Conservation (phyloP, 1,284 basidiomycete genomes). For the Cryptococcus wingfieldii region DNA sequence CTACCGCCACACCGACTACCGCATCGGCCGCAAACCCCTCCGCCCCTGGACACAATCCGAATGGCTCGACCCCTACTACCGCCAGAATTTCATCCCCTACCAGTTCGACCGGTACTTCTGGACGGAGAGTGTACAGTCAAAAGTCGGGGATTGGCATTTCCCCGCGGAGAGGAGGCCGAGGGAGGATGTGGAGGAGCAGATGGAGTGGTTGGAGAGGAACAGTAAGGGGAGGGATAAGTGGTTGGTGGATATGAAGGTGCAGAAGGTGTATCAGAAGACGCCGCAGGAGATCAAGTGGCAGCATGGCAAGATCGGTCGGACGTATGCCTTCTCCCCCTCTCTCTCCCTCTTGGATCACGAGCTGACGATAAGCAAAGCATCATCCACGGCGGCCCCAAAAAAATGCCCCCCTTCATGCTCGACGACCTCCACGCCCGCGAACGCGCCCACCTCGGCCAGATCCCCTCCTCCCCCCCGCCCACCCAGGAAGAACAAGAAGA, state of each 20-base stretch:
- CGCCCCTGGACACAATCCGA: conserved; percentile 15
- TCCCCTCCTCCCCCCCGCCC: conserved; percentile 5
- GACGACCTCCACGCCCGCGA: conserved; percentile 6
- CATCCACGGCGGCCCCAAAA: conserved; percentile 12
- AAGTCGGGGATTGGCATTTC: conserved; percentile 20
- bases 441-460: conserved; percentile 5
- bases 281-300: conserved; percentile 2
- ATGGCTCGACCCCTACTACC: conserved; percentile 10
- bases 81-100: conserved; percentile 11
- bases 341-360: neutral
- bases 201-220: neutral
- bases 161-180: conserved; percentile 8
- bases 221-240: neutral
- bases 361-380: neutral
- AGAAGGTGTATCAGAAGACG: conserved; percentile 14
- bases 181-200: conserved; percentile 9
- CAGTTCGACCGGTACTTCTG: conserved; percentile 7
- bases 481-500: conserved; percentile 9
- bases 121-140: conserved; percentile 17
- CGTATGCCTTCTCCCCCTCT: conserved; percentile 2
- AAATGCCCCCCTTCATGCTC: conserved; percentile 5
- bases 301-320: conserved; percentile 3
- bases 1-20: conserved; percentile 10
- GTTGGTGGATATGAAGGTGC: conserved; percentile 10
- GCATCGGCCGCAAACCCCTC: conserved; percentile 21